Conservation (phyloP, 2,329 filamentous ascomycete species). For the Remersonia thermophila region DNA sequence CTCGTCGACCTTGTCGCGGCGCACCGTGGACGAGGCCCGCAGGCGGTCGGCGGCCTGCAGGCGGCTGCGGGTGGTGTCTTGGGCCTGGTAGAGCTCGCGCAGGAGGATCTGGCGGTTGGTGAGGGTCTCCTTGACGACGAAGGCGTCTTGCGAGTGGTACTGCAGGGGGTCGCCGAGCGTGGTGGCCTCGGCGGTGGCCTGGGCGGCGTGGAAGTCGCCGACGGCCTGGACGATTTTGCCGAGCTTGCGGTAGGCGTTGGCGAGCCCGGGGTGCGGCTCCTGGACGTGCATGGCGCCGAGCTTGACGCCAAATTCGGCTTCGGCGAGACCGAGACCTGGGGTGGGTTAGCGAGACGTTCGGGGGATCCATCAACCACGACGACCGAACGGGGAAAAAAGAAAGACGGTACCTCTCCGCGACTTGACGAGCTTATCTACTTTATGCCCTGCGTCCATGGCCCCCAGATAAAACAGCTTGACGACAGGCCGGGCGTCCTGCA, state of each 20-base stretch:
- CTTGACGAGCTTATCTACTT: conserved; percentile 90
- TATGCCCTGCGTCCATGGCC: conserved; percentile 94
- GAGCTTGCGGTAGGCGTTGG: conserved; percentile 86
- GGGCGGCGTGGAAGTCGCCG: conserved; percentile 89
- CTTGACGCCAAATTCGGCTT: conserved; percentile 89
- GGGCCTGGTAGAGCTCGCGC: conserved; percentile 82
- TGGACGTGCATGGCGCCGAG: conserved; percentile 76
- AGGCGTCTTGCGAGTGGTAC: conserved; percentile 90
- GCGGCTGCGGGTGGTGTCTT: conserved; percentile 72
- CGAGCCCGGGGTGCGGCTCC: conserved; percentile 78
- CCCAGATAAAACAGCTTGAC: conserved; percentile 95
- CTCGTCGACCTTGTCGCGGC: conserved; percentile 92
- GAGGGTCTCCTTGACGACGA: conserved; percentile 95
- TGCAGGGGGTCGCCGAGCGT: conserved; percentile 87
- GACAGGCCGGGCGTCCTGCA: conserved; percentile 75
- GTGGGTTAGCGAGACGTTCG: conserved; percentile 24
- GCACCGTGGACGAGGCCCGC: conserved; percentile 74
- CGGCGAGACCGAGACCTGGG: conserved; percentile 74
- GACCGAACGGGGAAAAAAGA: conserved; percentile 17
- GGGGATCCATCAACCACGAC: too few species aligned
- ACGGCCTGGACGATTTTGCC: conserved; percentile 87
- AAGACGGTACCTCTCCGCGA: conserved; percentile 63
- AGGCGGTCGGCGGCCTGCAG: conserved; percentile 78
- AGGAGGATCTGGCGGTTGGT: conserved; percentile 96
- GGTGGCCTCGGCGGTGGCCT: conserved; percentile 91